Base-by-base conservation (phyloP, 345 rosid genomes). In the Orychophragmus violaceus region DNA sequence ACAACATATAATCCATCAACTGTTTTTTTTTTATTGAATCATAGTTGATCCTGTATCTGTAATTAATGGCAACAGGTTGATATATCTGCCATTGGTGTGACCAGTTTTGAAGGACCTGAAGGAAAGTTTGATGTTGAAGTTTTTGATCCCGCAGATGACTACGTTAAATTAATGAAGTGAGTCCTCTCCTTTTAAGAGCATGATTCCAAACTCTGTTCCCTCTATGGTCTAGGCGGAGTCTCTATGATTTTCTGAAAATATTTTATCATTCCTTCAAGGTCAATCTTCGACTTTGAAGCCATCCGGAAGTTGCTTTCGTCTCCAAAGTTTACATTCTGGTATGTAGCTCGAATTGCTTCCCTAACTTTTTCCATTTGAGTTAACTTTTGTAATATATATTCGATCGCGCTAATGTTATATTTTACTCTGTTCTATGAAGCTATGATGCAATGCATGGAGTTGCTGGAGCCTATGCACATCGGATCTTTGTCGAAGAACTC, bases 21-120 rank as follows among this genome's bases (percentile, higher is more conserved):
- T 45, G 27, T 64, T 8, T 59, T 21, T 67, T 25, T 36, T 69
- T 16, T n/a, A n/a, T n/a, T 41, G 9, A 44, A 53, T 62, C 48
- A 21, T 59, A 17, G 44, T 30, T 63, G 6, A 3, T 10, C 22
- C 16, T 13, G n/a, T 52, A 1, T 62, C 14, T 28, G 10, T 69
- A 18, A 35, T 54, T 36, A 29, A 35, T 33, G 23, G 37, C 37
- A 62, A 64, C 74, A 93, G 98, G 94, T 86, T 64, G 93, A 90
- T 75, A 87, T 93, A 58, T 28, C 86, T 66, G 39, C 82, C 49
- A 45, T 56, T 69, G 94, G 93, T 57, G 82, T 82, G 49, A 80
- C 87, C 59, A 85, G 57, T 67, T 89, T 89, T 76, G 41, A 59
- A 13, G 91, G 94, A 33, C 91, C 91, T 24, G 97, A 85, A 69